Base-by-base conservation (phyloP, 2,329 filamentous ascomycete species). In the Trichoderma koningii region DNA sequence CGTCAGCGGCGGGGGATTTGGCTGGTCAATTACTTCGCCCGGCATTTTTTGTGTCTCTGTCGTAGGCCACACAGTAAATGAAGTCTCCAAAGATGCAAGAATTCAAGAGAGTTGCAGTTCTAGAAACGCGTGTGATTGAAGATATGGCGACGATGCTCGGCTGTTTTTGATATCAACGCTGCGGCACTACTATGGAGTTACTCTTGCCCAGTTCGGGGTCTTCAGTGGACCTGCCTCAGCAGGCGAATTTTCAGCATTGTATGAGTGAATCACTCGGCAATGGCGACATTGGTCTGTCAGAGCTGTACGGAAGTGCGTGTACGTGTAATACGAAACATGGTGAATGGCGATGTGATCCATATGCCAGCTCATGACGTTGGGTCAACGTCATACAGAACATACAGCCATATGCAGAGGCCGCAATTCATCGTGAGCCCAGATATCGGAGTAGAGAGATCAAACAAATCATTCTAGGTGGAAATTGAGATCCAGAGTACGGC, bases 1-100 rank as follows among this genome's bases (percentile, higher is more conserved):
- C 6, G 55, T 50, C 55, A 38, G 48, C 50, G 57, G 48, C 38
- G 50, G 64, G 30, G 52, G 70, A 65, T 65, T 34, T 9, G 63
- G 63, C 6, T 45, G 63, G 3, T 61, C 55, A 12, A 65, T 65
- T 2, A 65, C 47, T 53, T 65, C 55, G 0, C 63, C 63, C 19
- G 63, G n/a, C 63, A 65, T 65, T 17, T 53, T 53, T 42, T 4
- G 7, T 41, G 10, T 14, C 12, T 14, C 34, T 38, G 34, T 38
- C 3, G 34, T 26, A 41, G 15, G 3, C 51, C 0, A 28, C 30
- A 7, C 21, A 9, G 5, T 5, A 42, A 42, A 51, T 28, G 5
- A 14, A 5, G 23, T 10, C 10, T 38, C 15, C 9, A 15, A 5
- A 23, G 51, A 38, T 34, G 30, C 30, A 34, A 12, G 7, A 34